phyloP scores from a whole-genome alignment of 208 protist genomes.

The Tritrichomonas foetus region DNA sequence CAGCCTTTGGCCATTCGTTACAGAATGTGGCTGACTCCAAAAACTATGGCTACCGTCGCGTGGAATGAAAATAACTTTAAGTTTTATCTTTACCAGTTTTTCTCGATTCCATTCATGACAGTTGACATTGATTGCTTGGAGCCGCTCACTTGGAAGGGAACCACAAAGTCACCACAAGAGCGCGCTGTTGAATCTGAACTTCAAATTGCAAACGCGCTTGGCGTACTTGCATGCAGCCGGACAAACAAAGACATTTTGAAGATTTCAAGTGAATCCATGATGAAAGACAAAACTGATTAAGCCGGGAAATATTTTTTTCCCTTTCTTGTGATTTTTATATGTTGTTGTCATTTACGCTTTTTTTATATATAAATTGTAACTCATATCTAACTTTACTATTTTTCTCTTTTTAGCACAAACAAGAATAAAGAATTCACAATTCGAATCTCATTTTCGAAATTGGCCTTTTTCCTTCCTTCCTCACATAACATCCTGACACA shows the following conservation, averaged over 20 bases:
- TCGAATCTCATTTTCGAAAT: too few relatives aligned
- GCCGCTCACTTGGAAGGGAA: not conserved
- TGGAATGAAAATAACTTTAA: not conserved
- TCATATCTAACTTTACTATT: too few relatives aligned
- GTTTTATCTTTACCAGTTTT: not conserved
- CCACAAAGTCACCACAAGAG: not conserved
- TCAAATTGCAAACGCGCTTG: not conserved
- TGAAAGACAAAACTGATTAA: too few relatives aligned
- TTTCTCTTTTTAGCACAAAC: too few relatives aligned
- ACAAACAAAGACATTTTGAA: conserved; percentile 35
- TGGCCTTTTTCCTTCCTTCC: too few relatives aligned
- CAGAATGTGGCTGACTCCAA: not conserved
- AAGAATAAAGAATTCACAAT: too few relatives aligned
- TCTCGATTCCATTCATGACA: not conserved
- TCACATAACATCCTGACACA: too few relatives aligned
- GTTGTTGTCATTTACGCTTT: too few relatives aligned
- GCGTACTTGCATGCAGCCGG: not conserved
- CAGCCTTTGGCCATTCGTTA: not conserved
- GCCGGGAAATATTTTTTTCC: too few relatives aligned
- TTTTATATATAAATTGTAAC: too few relatives aligned
- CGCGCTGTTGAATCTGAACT: not conserved
- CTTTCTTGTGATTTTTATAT: too few relatives aligned
- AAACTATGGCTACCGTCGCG: not conserved
- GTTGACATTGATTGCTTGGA: not conserved
- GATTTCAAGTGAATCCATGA: too few relatives aligned